Evolutionary conservation across 163 green algal genomes (phyloP).

Genomic region (Trebouxia gelatinosa): DNA sequence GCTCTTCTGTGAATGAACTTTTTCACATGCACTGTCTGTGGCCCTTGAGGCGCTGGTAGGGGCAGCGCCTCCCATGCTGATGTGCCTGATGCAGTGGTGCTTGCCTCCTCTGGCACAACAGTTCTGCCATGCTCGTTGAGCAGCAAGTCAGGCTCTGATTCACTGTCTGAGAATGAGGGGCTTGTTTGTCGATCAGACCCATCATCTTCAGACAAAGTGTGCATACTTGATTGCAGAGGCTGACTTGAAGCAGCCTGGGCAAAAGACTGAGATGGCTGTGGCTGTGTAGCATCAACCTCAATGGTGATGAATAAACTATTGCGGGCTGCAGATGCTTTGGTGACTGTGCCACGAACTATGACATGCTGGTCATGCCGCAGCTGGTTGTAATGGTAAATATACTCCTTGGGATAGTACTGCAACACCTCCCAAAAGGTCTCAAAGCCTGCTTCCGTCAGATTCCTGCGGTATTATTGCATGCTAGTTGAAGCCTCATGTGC

Average conservation of each 20-base stretch:
- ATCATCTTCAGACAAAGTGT: background rate
- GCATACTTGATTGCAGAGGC: background rate
- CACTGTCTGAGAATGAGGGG: background rate
- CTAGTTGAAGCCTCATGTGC: background rate
- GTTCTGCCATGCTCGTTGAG: conserved; percentile 21
- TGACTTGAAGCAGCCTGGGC: background rate
- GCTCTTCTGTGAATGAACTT: no score
- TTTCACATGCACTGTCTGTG: no score
- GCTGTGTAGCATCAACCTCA: background rate
- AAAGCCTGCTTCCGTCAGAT: conserved; percentile 31
- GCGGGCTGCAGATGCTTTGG: background rate
- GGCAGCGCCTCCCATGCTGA: no score
- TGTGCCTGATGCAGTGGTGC: no score
- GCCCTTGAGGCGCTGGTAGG: no score
- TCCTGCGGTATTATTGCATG: conserved; percentile 18
- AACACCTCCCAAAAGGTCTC: conserved; percentile 41
- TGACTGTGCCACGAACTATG: background rate
- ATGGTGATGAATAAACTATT: background rate
- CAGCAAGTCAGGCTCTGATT: background rate
- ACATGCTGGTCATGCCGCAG: background rate
- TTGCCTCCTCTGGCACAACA: background rate
- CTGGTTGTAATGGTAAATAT: conserved; percentile 18
- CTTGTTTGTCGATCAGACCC: background rate
- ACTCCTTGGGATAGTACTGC: conserved; percentile 44
- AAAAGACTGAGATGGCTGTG: background rate